A percentile compares a stretch with the other conserved stretches of the same genome.
phyloP scores from a whole-genome alignment of 768 basidiomycete genomes.

The Termitomyces sp. region DNA sequence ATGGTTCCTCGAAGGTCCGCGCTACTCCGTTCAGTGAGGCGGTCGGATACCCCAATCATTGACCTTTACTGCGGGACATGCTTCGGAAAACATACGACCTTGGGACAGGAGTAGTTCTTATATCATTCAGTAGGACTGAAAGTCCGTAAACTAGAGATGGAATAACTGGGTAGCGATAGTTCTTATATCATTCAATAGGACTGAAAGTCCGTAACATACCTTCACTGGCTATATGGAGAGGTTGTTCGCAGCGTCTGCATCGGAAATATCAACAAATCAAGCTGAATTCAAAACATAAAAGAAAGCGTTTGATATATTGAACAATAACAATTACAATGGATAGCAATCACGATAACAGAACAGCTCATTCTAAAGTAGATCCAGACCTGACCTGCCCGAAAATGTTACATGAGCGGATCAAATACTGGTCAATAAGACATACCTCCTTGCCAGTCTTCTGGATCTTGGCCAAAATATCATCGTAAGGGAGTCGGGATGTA shows the following conservation, averaged over 20 bases:
- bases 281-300: not conserved
- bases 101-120: not conserved
- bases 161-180: not conserved
- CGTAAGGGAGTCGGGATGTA: conserved; percentile 53
- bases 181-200: not conserved
- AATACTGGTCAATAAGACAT: conserved; percentile 8
- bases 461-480: conserved; percentile 65
- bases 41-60: no score
- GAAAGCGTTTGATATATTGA: not conserved
- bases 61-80: no score
- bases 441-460: conserved; percentile 94
- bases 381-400: conserved; percentile 39
- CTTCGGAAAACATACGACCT: no score
- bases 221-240: not conserved
- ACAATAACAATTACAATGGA: not conserved
- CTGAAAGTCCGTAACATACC: not conserved
- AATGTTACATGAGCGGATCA: not conserved
- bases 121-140: not conserved
- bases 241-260: no score
- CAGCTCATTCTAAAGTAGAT: conserved; percentile 30
- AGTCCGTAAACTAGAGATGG: no score
- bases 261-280: not conserved
- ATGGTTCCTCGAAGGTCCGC: no score
- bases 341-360: not conserved
- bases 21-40: no score